These are phyloP conservation scores for Xylaria sp. DNA, from an alignment of 2,329 filamentous ascomycete species.

Conservation along the genomic window DNA sequence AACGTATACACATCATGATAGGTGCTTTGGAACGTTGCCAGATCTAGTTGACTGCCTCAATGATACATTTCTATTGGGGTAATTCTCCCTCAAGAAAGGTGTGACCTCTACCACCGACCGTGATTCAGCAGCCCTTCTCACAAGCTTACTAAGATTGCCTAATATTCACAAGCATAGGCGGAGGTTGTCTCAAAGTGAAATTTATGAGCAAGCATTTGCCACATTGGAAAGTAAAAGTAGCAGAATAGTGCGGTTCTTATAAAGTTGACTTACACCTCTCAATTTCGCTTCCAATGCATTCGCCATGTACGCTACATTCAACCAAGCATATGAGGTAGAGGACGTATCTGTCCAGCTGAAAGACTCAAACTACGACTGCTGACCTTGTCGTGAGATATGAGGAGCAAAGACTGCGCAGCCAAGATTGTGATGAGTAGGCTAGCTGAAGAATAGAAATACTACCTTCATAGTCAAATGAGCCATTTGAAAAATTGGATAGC, in stretches of 20 bases:
- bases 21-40: background rate
- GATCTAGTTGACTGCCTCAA: background rate
- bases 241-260: background rate
- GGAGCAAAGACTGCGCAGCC: background rate
- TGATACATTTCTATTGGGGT: background rate
- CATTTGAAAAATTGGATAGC: conserved; percentile 11
- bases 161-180: too few species aligned
- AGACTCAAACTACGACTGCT: conserved; percentile 15
- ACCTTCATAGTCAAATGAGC: conserved; percentile 7
- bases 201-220: background rate
- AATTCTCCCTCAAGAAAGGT: conserved; percentile 2
- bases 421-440: too few species aligned
- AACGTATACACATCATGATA: background rate
- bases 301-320: conserved; percentile 34
- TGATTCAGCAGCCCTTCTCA: conserved; percentile 14
- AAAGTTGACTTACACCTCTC: background rate
- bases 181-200: conserved; percentile 8
- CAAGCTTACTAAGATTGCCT: background rate
- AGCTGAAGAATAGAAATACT: conserved; percentile 13
- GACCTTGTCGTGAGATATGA: conserved; percentile 7
- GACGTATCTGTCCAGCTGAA: conserved; percentile 21
- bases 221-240: background rate
- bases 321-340: conserved; percentile 29
- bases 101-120: conserved; percentile 1
- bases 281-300: background rate